Percentiles rank a stretch among this genome's conserved stretches.
Evolutionary conservation across 2,329 filamentous ascomycete genomes (phyloP).

Genomic region (Monilinia vaccinii-corymbosi): DNA sequence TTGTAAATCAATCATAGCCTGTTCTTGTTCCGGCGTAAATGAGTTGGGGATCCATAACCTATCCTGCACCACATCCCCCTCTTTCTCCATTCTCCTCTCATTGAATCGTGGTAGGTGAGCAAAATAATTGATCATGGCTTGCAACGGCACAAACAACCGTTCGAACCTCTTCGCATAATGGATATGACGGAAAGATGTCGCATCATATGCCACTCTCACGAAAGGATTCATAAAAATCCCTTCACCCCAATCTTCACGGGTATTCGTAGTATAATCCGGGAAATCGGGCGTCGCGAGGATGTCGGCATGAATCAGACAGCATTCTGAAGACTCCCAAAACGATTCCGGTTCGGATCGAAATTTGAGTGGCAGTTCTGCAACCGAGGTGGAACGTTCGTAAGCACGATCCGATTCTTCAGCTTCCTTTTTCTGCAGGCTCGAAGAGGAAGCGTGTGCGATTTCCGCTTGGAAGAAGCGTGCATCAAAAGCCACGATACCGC

Average conservation of each 20-base stretch:
- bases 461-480: slow-evolving; percentile 45
- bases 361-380: slow-evolving; percentile 15
- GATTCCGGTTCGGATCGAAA: slow-evolving; percentile 51
- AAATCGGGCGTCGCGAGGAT: slow-evolving; percentile 29
- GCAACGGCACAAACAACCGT: slow-evolving; percentile 49
- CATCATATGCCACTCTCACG: slow-evolving; percentile 60
- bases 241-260: slow-evolving; percentile 31
- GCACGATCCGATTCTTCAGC: slow-evolving; percentile 2
- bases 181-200: slow-evolving; percentile 48
- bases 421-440: not conserved
- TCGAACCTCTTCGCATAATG: slow-evolving; percentile 55
- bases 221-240: slow-evolving; percentile 69
- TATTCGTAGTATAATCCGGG: not conserved
- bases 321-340: slow-evolving; percentile 57
- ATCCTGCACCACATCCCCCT: slow-evolving; percentile 46
- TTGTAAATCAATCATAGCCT: slow-evolving; percentile 14
- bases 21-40: slow-evolving; percentile 25
- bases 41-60: slow-evolving; percentile 37
- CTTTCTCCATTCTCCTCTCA: slow-evolving; percentile 48
- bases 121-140: slow-evolving; percentile 47
- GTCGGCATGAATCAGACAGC: slow-evolving; percentile 48
- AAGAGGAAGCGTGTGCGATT: not conserved
- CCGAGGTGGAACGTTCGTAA: slow-evolving; percentile 9
- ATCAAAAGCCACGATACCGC: slow-evolving; percentile 63
- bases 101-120: slow-evolving; percentile 51